Conservation (phyloP, 78 protist species). For the Cavenderia fasciculata region DNA sequence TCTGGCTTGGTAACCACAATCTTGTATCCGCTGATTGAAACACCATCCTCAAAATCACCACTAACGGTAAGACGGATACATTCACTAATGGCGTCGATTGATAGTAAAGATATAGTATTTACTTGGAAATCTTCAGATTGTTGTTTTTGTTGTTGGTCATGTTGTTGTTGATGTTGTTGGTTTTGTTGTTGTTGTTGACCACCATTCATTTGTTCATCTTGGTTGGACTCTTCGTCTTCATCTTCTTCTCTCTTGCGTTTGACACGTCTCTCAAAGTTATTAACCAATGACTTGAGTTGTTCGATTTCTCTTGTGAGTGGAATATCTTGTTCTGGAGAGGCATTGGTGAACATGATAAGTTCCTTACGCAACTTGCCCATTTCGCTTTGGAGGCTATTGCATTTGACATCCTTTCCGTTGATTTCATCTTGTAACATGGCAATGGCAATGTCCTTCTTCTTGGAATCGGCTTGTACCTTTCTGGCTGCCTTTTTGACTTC, state of each 20-base stretch:
- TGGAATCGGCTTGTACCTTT: conserved; percentile 17
- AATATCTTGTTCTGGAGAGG: conserved; percentile 34
- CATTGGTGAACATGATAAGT: background rate
- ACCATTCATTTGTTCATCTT: background rate
- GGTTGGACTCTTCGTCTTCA: background rate
- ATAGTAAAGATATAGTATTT: conserved; percentile 5
- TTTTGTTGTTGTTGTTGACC: background rate
- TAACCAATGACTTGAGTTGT: conserved; percentile 9
- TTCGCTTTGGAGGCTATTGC: background rate
- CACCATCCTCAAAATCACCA: conserved; percentile 32
- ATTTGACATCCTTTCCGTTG: conserved; percentile 13
- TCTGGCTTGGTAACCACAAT: conserved; percentile 46
- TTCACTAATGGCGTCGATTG: conserved; percentile 15
- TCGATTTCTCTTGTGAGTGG: background rate
- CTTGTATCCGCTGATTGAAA: conserved; percentile 32
- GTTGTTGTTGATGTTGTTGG: background rate
- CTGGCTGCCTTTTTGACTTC: conserved; percentile 27
- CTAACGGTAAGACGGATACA: conserved; percentile 19
- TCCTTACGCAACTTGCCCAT: conserved; percentile 7
- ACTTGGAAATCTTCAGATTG: background rate
- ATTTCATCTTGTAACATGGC: conserved; percentile 37
- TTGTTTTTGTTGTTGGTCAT: background rate
- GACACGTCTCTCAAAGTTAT: conserved; percentile 3
- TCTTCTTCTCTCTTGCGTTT: background rate
- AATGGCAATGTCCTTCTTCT: conserved; percentile 31